Evolutionary conservation across 768 basidiomycete species (phyloP).

Genomic region (Pleurotus platypus): DNA sequence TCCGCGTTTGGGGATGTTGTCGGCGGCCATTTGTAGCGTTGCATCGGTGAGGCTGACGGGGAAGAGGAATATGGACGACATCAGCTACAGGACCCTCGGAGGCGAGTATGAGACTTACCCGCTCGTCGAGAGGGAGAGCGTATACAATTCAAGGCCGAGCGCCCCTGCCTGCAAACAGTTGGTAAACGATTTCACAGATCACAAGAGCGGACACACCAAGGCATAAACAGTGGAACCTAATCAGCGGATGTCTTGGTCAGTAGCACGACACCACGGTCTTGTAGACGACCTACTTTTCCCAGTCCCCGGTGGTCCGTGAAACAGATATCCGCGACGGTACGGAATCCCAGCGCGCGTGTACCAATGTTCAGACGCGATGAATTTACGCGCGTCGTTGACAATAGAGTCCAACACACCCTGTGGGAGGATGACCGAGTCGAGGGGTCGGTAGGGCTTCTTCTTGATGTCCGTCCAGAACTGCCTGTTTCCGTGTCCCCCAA

Average conservation of each 20-base stretch:
- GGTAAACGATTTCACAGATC: background rate
- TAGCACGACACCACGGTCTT: background rate
- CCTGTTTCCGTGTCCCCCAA: no score
- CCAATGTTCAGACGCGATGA: slow-evolving; percentile 53
- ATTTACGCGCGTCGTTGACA: slow-evolving; percentile 48
- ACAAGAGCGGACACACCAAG: slow-evolving; percentile 26
- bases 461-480: slow-evolving; percentile 40
- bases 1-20: slow-evolving; percentile 44
- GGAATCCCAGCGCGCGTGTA: slow-evolving; percentile 55
- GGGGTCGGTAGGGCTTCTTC: slow-evolving; percentile 43
- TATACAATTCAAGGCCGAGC: slow-evolving; percentile 82
- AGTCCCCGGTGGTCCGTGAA: slow-evolving; percentile 57
- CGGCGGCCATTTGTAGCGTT: slow-evolving; percentile 40
- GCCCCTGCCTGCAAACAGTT: slow-evolving; percentile 41
- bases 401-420: slow-evolving; percentile 42
- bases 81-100: no score
- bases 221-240: slow-evolving; percentile 53
- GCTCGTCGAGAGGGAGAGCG: slow-evolving; percentile 46
- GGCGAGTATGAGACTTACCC: slow-evolving; percentile 24
- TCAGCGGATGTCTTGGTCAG: background rate
- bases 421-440: slow-evolving; percentile 50
- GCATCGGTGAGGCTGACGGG: slow-evolving; percentile 42
- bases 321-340: slow-evolving; percentile 51
- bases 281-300: slow-evolving; percentile 45
- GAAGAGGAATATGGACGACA: no score